Base-by-base conservation (phyloP, 768 basidiomycete genomes). In the Phaeotremella skinneri region DNA sequence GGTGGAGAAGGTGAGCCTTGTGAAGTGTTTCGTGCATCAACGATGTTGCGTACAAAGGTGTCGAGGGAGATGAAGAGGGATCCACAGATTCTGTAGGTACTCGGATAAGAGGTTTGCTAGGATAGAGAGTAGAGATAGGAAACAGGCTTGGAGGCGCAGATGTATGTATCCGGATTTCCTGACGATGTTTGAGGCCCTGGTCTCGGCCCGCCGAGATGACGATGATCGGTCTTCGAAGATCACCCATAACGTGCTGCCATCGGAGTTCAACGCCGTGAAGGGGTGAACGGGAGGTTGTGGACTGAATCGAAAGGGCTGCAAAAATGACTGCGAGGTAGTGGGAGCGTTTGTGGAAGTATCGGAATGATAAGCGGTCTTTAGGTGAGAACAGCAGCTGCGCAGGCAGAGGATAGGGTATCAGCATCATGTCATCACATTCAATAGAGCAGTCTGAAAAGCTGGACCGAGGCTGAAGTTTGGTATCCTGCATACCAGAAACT, bases 261-360 rank as follows among this genome's bases (percentile, higher is more conserved):
- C 51, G 45, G 7, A 74, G 54, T 7, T 60, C 42, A 29, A 61
- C 60, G 7, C 63, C 67, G 27, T 55, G 55, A 60, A 69, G 17
- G 7, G 43, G 20, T 31, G 59, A n/a, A 11, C 49, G 59, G 17
- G 58, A 56, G 20, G 48, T 43, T 34, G 59, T 59, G n/a, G 27
- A 30, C 31, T 54, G 37, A 32, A 57, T 52, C 11, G 45, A 30
- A 37, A 91, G 73, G 1, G 84, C 82, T 6, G 83, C 80, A 1
- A 89, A 88, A 45, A 98, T 79, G 3, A 83, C 83, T 5, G 91
- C 87, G 20, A 97, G 83, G 77, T 90, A 99, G 73, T 88, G 91
- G 0, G 90, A 86, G 37, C 90, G 82, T 73, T 98, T 98, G 73
- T 93, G 88, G 73, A 94, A 93, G 75, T 88, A 91, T 11, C 96